These are phyloP conservation scores for Neopestalotiopsis rosae DNA, from an alignment of 2,329 filamentous ascomycete genomes.

Conservation along the genomic window DNA sequence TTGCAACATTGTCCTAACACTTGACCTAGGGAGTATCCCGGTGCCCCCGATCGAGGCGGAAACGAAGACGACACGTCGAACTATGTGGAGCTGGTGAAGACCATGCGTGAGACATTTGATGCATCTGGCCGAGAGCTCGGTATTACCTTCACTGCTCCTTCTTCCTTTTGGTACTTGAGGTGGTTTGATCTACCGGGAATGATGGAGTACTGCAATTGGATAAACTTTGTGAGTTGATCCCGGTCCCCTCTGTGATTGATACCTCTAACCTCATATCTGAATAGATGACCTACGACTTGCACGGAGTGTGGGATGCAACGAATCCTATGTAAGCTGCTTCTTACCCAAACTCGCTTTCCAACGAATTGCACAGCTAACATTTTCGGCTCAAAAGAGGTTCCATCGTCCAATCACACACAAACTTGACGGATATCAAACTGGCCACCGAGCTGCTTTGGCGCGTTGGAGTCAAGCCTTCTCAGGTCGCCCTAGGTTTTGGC, in stretches of 20 bases:
- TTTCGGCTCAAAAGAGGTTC: constrained; percentile 21
- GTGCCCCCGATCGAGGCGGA: constrained; percentile 43
- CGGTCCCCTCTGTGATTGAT: too few relatives aligned
- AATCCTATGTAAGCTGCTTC: too few relatives aligned
- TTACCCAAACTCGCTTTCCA: too few relatives aligned
- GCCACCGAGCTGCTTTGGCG: constrained; percentile 32
- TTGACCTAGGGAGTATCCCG: constrained; percentile 38
- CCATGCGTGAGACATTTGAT: not conserved
- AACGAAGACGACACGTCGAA: constrained; percentile 39
- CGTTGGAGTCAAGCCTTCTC: constrained; percentile 28
- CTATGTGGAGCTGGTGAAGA: constrained; percentile 28
- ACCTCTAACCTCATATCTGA: too few relatives aligned
- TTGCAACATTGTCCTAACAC: too few relatives aligned
- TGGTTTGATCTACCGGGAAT: constrained; percentile 30
- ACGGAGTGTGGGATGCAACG: constrained; percentile 32
- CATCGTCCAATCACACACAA: constrained; percentile 33
- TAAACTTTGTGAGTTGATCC: constrained; percentile 38
- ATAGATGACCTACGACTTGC: constrained; percentile 46
- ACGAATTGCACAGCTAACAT: not conserved
- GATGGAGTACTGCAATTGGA: constrained; percentile 38
- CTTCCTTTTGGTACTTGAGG: constrained; percentile 34
- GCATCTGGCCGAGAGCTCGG: constrained; percentile 13
- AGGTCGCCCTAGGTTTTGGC: constrained; percentile 36
- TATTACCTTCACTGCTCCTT: constrained; percentile 31
- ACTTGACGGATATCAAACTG: constrained; percentile 37